Conservation (phyloP, 2,329 filamentous ascomycete genomes). For the Botrytis fabae region DNA sequence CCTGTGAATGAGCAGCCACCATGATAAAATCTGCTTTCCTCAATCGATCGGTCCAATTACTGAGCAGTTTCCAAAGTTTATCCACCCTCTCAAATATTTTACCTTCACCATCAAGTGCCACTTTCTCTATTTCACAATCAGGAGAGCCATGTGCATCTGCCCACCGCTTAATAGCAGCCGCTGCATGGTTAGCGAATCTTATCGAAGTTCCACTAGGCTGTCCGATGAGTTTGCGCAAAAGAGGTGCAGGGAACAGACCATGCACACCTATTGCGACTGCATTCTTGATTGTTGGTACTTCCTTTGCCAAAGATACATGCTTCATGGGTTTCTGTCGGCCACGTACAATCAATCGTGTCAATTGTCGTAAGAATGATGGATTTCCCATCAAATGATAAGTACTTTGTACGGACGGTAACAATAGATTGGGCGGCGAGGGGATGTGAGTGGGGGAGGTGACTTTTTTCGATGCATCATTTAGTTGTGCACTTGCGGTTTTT, state of each 20-base stretch:
- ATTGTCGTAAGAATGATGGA: slow-evolving; percentile 69
- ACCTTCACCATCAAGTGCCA: slow-evolving; percentile 92
- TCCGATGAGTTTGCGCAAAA: slow-evolving; percentile 86
- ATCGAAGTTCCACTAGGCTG: slow-evolving; percentile 95
- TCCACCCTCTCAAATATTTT: slow-evolving; percentile 87
- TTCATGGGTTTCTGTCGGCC: slow-evolving; percentile 58
- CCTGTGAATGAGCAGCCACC: slow-evolving; percentile 93
- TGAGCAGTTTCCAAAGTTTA: slow-evolving; percentile 87
- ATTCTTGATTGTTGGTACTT: slow-evolving; percentile 72
- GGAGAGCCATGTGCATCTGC: slow-evolving; percentile 69
- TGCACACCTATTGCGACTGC: slow-evolving; percentile 94
- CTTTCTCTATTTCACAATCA: slow-evolving; percentile 85
- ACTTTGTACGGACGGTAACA: slow-evolving; percentile 67
- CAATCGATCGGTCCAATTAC: slow-evolving; percentile 94
- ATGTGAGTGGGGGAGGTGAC: slow-evolving; percentile 26
- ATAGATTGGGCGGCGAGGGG: slow-evolving; percentile 55
- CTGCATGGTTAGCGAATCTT: slow-evolving; percentile 85
- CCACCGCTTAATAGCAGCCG: slow-evolving; percentile 82
- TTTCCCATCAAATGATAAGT: slow-evolving; percentile 68
- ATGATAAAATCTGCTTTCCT: slow-evolving; percentile 85
- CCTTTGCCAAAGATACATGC: slow-evolving; percentile 71
- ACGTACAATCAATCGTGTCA: slow-evolving; percentile 58
- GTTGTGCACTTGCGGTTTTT: slow-evolving; percentile 24
- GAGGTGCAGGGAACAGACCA: slow-evolving; percentile 84
- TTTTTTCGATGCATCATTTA: slow-evolving; percentile 29